Evolutionary conservation across 306 rosid species (phyloP).

Genomic region (Mimosa pudica): DNA sequence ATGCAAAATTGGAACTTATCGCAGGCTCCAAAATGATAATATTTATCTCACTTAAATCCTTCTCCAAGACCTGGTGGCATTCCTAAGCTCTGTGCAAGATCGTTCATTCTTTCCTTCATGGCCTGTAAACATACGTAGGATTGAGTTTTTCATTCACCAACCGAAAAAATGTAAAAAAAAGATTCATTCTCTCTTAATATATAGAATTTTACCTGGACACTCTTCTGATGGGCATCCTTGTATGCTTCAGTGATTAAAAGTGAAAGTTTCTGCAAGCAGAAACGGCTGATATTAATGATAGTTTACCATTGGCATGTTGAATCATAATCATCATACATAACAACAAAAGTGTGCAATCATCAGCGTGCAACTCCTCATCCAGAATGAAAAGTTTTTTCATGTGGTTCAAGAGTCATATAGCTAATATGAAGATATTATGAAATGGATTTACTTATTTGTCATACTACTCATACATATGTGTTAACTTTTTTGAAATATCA

Average conservation of each 20-base stretch:
- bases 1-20: slow-evolving; percentile 58
- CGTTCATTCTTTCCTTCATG: slow-evolving; percentile 62
- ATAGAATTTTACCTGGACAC: slow-evolving; percentile 57
- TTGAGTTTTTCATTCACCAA: slow-evolving; percentile 21
- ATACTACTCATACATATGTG: too few relatives aligned
- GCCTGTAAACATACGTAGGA: slow-evolving; percentile 44
- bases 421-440: too few relatives aligned
- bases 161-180: slow-evolving; percentile 7
- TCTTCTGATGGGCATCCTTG: slow-evolving; percentile 84
- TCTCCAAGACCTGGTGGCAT: slow-evolving; percentile 51
- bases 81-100: slow-evolving; percentile 57
- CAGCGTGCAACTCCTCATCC: too few relatives aligned
- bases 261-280: slow-evolving; percentile 65
- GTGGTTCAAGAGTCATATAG: too few relatives aligned
- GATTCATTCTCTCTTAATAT: slow-evolving; percentile 16
- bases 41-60: slow-evolving; percentile 48
- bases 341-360: too few relatives aligned
- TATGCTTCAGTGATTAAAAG: slow-evolving; percentile 83
- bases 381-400: too few relatives aligned
- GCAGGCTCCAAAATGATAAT: slow-evolving; percentile 16
- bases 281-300: not conserved
- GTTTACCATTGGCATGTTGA: slow-evolving; percentile 6
- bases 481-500: too few relatives aligned
- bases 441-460: too few relatives aligned
- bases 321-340: not conserved